Percentiles rank a stretch among this genome's conserved stretches.
Conservation (phyloP, 1,139 yeast genomes). For the Geotrichum aggregatum region DNA sequence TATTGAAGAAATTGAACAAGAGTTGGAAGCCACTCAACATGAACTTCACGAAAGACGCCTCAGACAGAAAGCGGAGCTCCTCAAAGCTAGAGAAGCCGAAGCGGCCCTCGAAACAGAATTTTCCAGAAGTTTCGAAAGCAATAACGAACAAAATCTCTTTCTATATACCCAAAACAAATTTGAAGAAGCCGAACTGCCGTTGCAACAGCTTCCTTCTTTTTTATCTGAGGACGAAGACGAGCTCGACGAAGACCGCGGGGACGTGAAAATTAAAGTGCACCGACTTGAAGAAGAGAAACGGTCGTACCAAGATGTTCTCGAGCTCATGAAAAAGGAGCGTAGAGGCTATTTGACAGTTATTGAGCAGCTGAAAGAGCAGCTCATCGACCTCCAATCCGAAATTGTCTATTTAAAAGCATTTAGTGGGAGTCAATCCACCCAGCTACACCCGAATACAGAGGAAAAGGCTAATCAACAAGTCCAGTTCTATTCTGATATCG, state of each 20-base stretch:
- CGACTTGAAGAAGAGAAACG: constrained; percentile 13
- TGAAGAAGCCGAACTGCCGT: background rate
- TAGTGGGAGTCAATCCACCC: background rate
- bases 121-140: background rate
- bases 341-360: constrained; percentile 1
- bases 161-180: too few relatives aligned
- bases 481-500: too few relatives aligned
- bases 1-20: constrained; percentile 17
- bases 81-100: constrained; percentile 1
- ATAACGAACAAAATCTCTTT: too few relatives aligned
- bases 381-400: constrained; percentile 1
- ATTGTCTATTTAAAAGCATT: background rate
- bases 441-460: too few relatives aligned
- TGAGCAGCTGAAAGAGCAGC: constrained; percentile 8
- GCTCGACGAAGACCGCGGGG: constrained; percentile 1
- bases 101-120: constrained; percentile 1
- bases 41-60: constrained; percentile 12
- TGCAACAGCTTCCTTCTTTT: too few relatives aligned
- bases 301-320: background rate
- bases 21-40: constrained; percentile 9
- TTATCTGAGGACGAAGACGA: background rate
- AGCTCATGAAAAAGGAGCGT: constrained; percentile 5
- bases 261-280: constrained; percentile 1
- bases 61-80: constrained; percentile 14
- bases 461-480: too few relatives aligned